These are phyloP conservation scores for Chalaropsis thielavioides DNA, from an alignment of 2,329 filamentous ascomycete genomes.

Conservation along the genomic window DNA sequence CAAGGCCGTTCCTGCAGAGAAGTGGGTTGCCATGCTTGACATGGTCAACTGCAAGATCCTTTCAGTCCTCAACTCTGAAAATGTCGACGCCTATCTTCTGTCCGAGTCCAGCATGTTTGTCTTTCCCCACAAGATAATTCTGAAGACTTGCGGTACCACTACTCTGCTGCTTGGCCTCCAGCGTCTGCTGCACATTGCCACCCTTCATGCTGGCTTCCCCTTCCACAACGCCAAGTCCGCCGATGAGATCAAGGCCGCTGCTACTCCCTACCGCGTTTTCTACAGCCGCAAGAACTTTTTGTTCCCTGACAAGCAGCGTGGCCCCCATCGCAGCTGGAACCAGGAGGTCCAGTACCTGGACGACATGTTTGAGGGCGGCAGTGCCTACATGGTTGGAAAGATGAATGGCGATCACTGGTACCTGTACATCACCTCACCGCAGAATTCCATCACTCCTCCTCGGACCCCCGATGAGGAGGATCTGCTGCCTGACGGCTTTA, in stretches of 20 bases:
- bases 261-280: conserved; percentile 88
- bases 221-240: conserved; percentile 54
- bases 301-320: conserved; percentile 85
- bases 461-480: conserved; percentile 47
- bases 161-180: conserved; percentile 81
- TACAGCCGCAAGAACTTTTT: conserved; percentile 99
- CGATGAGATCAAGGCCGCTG: conserved; percentile 56
- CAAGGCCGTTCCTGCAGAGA: conserved; percentile 69
- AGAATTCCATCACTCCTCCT: conserved; percentile 65
- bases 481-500: conserved; percentile 24
- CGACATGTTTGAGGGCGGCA: conserved; percentile 78
- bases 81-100: conserved; percentile 89
- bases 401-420: conserved; percentile 99
- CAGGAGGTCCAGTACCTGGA: conserved; percentile 90
- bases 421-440: conserved; percentile 84
- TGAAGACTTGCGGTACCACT: conserved; percentile 97
- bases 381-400: conserved; percentile 98
- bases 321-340: conserved; percentile 93
- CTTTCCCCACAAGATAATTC: conserved; percentile 96
- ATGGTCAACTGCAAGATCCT: conserved; percentile 97
- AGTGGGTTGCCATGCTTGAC: conserved; percentile 94
- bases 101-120: conserved; percentile 99
- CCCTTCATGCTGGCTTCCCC: conserved; percentile 75
- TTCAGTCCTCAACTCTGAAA: conserved; percentile 81
- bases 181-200: conserved; percentile 83